Base-by-base conservation (phyloP, 352 stramenopile species). In the Plasmopara muralis region DNA sequence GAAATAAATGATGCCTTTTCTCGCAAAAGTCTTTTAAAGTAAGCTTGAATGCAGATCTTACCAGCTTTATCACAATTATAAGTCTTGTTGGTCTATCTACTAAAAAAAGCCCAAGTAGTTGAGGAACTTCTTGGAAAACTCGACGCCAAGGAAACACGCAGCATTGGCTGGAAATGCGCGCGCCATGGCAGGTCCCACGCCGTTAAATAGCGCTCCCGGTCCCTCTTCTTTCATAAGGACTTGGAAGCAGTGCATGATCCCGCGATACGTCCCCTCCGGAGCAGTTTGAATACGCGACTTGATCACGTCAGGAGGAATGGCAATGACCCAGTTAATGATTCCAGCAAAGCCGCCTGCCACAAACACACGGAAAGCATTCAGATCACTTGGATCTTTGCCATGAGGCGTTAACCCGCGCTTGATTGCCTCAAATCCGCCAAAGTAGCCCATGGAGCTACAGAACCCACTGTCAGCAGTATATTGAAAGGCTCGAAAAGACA, bases 241-340 rank as follows among this genome's bases (percentile, higher is more conserved):
- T 57, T 89, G 71, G 65, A 89, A 91, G 47, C 97, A 96, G 64
- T 98, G 87, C 43, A 73, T 40, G 29, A 98, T 80, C 41, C 91
- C 88, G 25, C 70, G 85, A 72, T 98, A 98, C 44, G 81, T 97
- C 33, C 95, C 95, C 41, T 98, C 94, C 12, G 94, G 91, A 13
- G 94, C 94, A 0, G 94, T 97, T 72, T 99, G 96, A 66, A 95
- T 98, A 61, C 95, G 80, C 39, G 84, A 97, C 77, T 99, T 99
- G 61, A 99, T 73, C 34, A 98, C 90, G 74, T 99, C 96, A 1
- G 93, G 74, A 25, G 95, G 95, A 52, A 98, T 98, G 18, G 85
- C 82, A 15, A 98, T 87, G 31, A 75, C 74, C 96, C 96, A 99
- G 71, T 96, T 98, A 60, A 97, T 83, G 59, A 90, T 88, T 72